Conservation (phyloP, 2,329 filamentous ascomycete species). For the Hymenoscyphus salicellus region DNA sequence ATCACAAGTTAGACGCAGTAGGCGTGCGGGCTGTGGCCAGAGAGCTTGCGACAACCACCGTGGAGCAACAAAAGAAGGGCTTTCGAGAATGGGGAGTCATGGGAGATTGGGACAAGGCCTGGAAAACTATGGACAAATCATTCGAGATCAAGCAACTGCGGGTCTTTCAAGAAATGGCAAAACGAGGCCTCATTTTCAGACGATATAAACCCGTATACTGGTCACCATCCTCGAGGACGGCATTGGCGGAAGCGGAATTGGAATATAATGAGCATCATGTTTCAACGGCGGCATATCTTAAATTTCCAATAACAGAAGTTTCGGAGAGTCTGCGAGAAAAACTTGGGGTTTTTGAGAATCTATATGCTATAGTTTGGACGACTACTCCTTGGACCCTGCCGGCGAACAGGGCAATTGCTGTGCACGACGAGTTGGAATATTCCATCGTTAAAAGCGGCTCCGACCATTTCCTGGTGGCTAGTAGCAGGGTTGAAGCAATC, state of each 20-base stretch:
- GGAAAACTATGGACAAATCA: slow-evolving; percentile 73
- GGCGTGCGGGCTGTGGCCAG: slow-evolving; percentile 64
- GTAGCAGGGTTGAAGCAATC: slow-evolving; percentile 63
- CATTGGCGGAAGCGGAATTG: slow-evolving; percentile 78
- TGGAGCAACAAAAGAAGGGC: slow-evolving; percentile 68
- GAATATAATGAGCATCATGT: slow-evolving; percentile 76
- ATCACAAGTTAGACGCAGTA: slow-evolving; percentile 47
- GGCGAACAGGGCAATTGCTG: slow-evolving; percentile 84
- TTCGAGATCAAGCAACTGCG: slow-evolving; percentile 74
- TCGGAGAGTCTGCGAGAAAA: slow-evolving; percentile 44
- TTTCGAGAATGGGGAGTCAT: slow-evolving; percentile 75
- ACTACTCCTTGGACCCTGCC: slow-evolving; percentile 97
- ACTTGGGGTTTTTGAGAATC: slow-evolving; percentile 36
- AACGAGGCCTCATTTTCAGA: slow-evolving; percentile 70
- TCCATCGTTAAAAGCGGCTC: slow-evolving; percentile 56
- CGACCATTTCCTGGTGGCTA: slow-evolving; percentile 68
- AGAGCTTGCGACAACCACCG: slow-evolving; percentile 63
- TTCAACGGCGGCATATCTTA: slow-evolving; percentile 73
- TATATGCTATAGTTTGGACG: slow-evolving; percentile 94
- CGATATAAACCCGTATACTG: slow-evolving; percentile 83
- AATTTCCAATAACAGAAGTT: slow-evolving; percentile 62
- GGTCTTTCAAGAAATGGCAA: slow-evolving; percentile 73
- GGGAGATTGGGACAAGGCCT: slow-evolving; percentile 74
- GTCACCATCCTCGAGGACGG: slow-evolving; percentile 75
- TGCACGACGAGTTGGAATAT: slow-evolving; percentile 74